Evolutionary conservation across 805 yeast genomes (phyloP).

Genomic region (Metschnikowia cerradonensis): DNA sequence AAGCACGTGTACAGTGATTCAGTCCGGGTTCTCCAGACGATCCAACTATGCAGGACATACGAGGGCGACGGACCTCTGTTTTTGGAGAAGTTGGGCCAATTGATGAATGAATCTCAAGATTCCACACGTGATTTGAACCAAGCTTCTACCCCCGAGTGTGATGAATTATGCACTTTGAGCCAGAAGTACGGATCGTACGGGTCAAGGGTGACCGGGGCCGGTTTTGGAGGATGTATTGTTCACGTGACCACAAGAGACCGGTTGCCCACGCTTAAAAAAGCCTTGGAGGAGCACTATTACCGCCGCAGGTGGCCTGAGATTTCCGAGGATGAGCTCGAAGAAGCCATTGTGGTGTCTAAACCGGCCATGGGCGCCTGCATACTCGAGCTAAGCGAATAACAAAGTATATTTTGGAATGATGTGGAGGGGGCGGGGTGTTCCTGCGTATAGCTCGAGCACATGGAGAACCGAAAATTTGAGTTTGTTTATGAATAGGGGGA

Average conservation of each 20-base stretch:
- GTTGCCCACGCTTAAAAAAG: constrained; percentile 33
- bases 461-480: no score
- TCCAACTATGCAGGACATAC: constrained; percentile 33
- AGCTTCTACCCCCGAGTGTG: constrained; percentile 51
- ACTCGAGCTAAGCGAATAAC: neutral
- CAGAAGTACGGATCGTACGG: constrained; percentile 55
- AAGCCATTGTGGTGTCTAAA: constrained; percentile 51
- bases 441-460: neutral
- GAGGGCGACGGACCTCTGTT: constrained; percentile 29
- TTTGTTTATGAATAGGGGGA: no score
- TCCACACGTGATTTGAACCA: constrained; percentile 48
- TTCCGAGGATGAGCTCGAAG: constrained; percentile 40
- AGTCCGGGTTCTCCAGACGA: constrained; percentile 50
- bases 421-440: neutral
- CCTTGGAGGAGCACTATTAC: constrained; percentile 51
- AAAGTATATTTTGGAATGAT: no score
- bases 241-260: constrained; percentile 50
- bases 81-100: constrained; percentile 43
- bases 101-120: constrained; percentile 58
- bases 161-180: constrained; percentile 52
- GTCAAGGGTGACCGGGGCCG: constrained; percentile 75
- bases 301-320: constrained; percentile 45
- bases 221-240: constrained; percentile 75
- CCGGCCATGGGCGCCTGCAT: constrained; percentile 53
- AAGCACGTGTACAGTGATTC: constrained; percentile 63